Evolutionary conservation across 1,284 basidiomycete genomes (phyloP), one percentile per base, ranked within the genome.

Genomic region (Butyriboletus appendiculatus): DNA sequence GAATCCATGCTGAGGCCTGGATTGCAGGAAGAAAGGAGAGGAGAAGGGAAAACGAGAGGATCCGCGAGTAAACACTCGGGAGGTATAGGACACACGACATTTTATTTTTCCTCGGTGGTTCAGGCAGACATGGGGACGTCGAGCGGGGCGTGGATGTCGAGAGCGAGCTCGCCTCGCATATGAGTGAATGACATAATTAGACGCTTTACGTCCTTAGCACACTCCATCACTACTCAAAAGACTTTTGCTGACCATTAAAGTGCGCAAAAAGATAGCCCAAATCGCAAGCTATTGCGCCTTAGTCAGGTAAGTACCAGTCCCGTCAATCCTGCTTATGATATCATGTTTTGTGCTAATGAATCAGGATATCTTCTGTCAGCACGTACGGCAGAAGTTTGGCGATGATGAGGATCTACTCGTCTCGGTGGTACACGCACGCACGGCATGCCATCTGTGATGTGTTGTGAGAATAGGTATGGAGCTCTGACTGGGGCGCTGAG

Each of bases 1-100:
- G 68, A 28, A 89, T 84, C 86, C 86, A 89, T 47, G 50, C 56
- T 18, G 68, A 58, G 47, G 68, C 68, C 26, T 39, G 52, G 16
- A 44, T 45, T 38, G 28, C 20, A 14, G 58, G 49, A 34, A 69
- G 56, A 62, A 68, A 56, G 11, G 66, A 68, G 45, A 68, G 68
- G 37, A 62, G 46, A 42, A 55, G 24, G 37, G 57, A 33, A 57
- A 70, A 52, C 26, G 62, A 70, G 52, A 59, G 65, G 4, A 59
- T 53, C 47, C 43, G 42, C 45, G 53, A 68, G 52, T 30, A 45
- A 30, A 55, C 7, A 20, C 40, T 49, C 41, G 49, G 30, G 30
- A 34, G 28, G 32, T 37, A 49, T 44, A 18, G 18, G 26, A 26
- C 20, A 18, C 12, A 48, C 44, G 38, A 43, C 57, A 56, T 62